Conservation (phyloP, 1,139 yeast genomes). For the Lodderomyces oxycetoniae region DNA sequence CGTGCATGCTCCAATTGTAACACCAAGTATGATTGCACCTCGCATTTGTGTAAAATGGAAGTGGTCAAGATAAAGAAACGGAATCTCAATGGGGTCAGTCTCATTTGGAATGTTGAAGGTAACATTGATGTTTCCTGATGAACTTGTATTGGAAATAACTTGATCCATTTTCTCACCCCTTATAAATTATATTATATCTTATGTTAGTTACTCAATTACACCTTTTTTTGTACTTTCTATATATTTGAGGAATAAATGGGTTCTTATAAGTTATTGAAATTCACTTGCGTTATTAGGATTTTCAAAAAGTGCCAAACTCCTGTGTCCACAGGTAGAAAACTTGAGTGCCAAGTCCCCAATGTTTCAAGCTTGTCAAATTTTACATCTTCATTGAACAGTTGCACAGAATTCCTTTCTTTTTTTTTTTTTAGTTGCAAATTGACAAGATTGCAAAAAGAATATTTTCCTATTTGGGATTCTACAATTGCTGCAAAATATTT, state of each 20-base stretch:
- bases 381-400: too few relatives aligned
- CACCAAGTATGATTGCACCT: constrained; percentile 15
- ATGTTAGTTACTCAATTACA: too few relatives aligned
- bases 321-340: too few relatives aligned
- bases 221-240: too few relatives aligned
- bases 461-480: constrained; percentile 7
- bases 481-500: constrained; percentile 8
- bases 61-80: constrained; percentile 7
- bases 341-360: too few relatives aligned
- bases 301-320: too few relatives aligned
- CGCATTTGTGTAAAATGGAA: constrained; percentile 6
- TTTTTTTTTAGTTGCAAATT: too few relatives aligned
- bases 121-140: constrained; percentile 9
- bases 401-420: too few relatives aligned
- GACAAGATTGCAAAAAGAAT: constrained; percentile 3
- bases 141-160: neutral
- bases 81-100: constrained; percentile 6
- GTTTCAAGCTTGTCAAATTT: too few relatives aligned
- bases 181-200: constrained; percentile 1
- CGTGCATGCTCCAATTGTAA: constrained; percentile 27
- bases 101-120: constrained; percentile 9
- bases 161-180: constrained; percentile 1
- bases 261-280: too few relatives aligned
- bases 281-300: too few relatives aligned
- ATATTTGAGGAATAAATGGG: too few relatives aligned